Evolutionary conservation across 768 basidiomycete species (phyloP).

Genomic region (Russula sp.): DNA sequence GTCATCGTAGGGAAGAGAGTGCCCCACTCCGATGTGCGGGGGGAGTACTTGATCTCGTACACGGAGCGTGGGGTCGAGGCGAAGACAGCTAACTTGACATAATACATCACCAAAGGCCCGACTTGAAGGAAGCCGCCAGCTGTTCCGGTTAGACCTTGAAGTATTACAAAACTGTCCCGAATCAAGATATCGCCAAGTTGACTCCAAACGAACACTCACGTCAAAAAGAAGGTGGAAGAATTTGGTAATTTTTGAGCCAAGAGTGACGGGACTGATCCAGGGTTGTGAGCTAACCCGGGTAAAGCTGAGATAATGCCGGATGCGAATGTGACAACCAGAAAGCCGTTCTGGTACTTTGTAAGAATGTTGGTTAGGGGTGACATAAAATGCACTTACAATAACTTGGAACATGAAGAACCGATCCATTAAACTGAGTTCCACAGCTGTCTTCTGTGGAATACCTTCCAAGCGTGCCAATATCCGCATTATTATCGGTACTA

Average conservation of each 20-base stretch:
- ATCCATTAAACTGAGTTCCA: slow-evolving; percentile 89
- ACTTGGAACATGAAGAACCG: slow-evolving; percentile 91
- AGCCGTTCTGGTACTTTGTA: slow-evolving; percentile 62
- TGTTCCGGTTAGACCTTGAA: slow-evolving; percentile 74
- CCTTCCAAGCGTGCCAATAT: slow-evolving; percentile 82
- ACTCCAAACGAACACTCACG: slow-evolving; percentile 37
- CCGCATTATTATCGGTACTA: slow-evolving; percentile 78
- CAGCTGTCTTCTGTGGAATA: slow-evolving; percentile 70
- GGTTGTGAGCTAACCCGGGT: slow-evolving; percentile 54
- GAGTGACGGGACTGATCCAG: slow-evolving; percentile 56
- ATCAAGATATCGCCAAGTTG: background rate
- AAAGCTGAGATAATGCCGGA: slow-evolving; percentile 79
- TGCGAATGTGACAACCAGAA: slow-evolving; percentile 80
- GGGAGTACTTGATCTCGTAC: slow-evolving; percentile 73
- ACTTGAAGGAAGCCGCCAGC: slow-evolving; percentile 78
- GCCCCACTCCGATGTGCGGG: slow-evolving; percentile 67
- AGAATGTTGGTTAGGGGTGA: background rate
- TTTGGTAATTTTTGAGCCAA: slow-evolving; percentile 74
- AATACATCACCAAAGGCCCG: slow-evolving; percentile 72
- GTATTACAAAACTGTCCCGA: slow-evolving; percentile 53
- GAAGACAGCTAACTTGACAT: slow-evolving; percentile 80
- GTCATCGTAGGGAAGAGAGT: slow-evolving; percentile 66
- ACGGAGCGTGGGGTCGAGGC: slow-evolving; percentile 86
- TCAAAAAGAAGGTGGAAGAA: slow-evolving; percentile 88
- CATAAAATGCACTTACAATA: slow-evolving; percentile 45